A percentile compares a stretch with the other conserved stretches of the same genome.
These are phyloP conservation scores for Aspergillus incahuasiensis DNA, from an alignment of 495 filamentous ascomycete species.

Conservation along the genomic window DNA sequence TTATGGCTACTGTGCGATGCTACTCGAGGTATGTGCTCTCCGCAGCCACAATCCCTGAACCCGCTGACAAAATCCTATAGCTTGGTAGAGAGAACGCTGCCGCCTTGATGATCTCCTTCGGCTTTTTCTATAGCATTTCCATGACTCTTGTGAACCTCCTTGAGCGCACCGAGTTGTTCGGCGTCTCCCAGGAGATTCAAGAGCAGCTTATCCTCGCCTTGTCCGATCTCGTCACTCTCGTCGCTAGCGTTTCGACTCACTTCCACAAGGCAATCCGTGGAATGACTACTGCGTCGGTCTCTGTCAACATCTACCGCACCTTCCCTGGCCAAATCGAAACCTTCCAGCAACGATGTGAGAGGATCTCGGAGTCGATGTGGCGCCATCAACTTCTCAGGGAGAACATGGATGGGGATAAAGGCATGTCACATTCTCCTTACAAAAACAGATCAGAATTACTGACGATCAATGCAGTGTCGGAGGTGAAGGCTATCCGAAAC, in stretches of 20 bases:
- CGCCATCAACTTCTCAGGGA: slow-evolving; percentile 29
- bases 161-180: slow-evolving; percentile 34
- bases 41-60: background rate
- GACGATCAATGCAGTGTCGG: slow-evolving; percentile 13
- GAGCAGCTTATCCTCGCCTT: slow-evolving; percentile 36
- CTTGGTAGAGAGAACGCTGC: slow-evolving; percentile 33
- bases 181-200: slow-evolving; percentile 31
- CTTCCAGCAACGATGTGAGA: slow-evolving; percentile 29
- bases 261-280: slow-evolving; percentile 28
- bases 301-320: slow-evolving; percentile 30
- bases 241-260: slow-evolving; percentile 29
- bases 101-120: slow-evolving; percentile 32
- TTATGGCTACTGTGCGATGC: slow-evolving; percentile 35
- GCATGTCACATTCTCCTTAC: slow-evolving; percentile 4
- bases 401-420: slow-evolving; percentile 19
- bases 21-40: slow-evolving; percentile 27
- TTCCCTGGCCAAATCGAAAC: slow-evolving; percentile 29
- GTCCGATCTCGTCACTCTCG: slow-evolving; percentile 32
- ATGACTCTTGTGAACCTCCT: slow-evolving; percentile 31
- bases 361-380: slow-evolving; percentile 35
- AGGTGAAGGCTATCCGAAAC: slow-evolving; percentile 18
- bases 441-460: background rate
- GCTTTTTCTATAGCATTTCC: slow-evolving; percentile 37
- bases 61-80: slow-evolving; percentile 14
- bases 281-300: slow-evolving; percentile 21